A percentile compares a stretch with the other conserved stretches of the same genome.
Conservation (phyloP, 129 eudicot species). For the Tanacetum coccineum region DNA sequence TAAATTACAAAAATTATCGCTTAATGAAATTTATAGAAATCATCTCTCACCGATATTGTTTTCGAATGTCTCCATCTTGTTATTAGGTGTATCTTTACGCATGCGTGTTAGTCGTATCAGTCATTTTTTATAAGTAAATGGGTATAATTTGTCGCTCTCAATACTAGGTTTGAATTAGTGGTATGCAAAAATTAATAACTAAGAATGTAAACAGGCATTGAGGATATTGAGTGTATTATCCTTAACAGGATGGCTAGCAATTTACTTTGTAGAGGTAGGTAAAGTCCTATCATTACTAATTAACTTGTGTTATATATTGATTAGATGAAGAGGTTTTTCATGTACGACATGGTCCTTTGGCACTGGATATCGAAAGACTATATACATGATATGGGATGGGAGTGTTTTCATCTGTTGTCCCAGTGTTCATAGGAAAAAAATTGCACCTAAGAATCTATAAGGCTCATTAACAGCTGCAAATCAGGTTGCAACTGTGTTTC, state of each 20-base stretch:
- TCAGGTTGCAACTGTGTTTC: no score
- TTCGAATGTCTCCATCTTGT: no score
- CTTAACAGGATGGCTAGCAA: constrained; percentile 74
- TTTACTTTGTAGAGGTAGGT: constrained; percentile 73
- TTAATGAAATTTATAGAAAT: no score
- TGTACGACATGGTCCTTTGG: constrained; percentile 36
- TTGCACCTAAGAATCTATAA: constrained; percentile 74
- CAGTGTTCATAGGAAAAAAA: constrained; percentile 82
- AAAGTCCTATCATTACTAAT: not conserved
- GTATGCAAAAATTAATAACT: no score
- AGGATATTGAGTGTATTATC: constrained; percentile 64
- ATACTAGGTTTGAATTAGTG: no score
- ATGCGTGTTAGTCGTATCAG: no score
- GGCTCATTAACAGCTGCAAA: constrained; percentile 81
- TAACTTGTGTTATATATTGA: not conserved
- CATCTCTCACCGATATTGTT: no score
- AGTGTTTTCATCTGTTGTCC: constrained; percentile 87
- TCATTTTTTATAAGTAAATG: no score
- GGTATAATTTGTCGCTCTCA: no score
- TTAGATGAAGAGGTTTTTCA: constrained; percentile 4
- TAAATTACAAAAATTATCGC: no score
- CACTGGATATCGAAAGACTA: constrained; percentile 67
- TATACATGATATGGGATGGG: constrained; percentile 98
- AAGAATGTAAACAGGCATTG: constrained; percentile 54
- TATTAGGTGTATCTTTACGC: no score